A percentile compares a stretch with the other conserved stretches of the same genome.
These are phyloP conservation scores for Stagonosporopsis tanaceti DNA, from an alignment of 2,329 filamentous ascomycete species.

Conservation along the genomic window DNA sequence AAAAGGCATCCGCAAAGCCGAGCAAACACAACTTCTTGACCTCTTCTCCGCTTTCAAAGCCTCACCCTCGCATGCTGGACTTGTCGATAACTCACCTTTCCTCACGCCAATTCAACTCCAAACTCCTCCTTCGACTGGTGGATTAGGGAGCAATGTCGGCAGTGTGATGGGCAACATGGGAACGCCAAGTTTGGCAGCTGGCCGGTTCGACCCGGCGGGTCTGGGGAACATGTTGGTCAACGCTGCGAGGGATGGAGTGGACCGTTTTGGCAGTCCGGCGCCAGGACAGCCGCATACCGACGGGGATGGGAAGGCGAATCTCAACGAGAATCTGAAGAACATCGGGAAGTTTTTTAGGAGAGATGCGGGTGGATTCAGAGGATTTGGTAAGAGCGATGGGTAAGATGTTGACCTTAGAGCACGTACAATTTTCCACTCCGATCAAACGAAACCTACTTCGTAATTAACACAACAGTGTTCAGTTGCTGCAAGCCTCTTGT, in stretches of 20 bases:
- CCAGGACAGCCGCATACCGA: conserved; percentile 42
- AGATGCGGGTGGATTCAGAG: conserved; percentile 70
- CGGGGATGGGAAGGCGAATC: conserved; percentile 64
- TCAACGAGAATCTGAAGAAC: conserved; percentile 94
- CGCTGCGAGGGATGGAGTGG: conserved; percentile 83
- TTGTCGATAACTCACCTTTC: conserved; percentile 55
- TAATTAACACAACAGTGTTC: not conserved
- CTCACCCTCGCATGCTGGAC: conserved; percentile 69
- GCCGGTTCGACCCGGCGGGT: conserved; percentile 77
- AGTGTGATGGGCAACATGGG: conserved; percentile 53
- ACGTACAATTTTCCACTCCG: not conserved
- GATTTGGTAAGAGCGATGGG: conserved; percentile 48
- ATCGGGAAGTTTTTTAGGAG: conserved; percentile 96
- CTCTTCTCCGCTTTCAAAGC: conserved; percentile 87
- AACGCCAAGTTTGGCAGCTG: conserved; percentile 48
- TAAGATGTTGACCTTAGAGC: not conserved
- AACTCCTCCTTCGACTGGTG: conserved; percentile 54
- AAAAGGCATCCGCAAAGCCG: conserved; percentile 84
- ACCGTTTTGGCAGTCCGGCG: conserved; percentile 71
- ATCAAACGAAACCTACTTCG: too few relatives aligned
- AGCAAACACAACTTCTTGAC: conserved; percentile 84
- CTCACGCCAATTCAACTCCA: conserved; percentile 49
- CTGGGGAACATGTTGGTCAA: conserved; percentile 89
- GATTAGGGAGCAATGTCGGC: conserved; percentile 45
- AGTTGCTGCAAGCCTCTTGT: not conserved